Conservation (phyloP, 1,284 basidiomycete genomes). For the Puccinia horiana region DNA sequence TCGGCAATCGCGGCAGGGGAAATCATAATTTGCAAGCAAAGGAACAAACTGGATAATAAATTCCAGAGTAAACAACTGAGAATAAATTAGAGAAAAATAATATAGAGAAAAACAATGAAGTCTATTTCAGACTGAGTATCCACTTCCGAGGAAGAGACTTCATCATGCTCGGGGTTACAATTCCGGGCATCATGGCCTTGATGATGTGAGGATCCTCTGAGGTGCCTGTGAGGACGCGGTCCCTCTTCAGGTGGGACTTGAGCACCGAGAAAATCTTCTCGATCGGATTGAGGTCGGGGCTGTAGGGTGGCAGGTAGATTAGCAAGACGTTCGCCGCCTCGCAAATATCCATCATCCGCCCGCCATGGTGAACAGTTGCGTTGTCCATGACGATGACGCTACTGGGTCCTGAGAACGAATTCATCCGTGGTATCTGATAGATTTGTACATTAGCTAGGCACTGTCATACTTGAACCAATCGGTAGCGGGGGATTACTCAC, state of each 20-base stretch:
- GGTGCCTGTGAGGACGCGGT: neutral
- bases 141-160: too few species aligned
- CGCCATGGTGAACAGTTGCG: slow-evolving; percentile 24
- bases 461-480: neutral
- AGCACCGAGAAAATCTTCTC: slow-evolving; percentile 15
- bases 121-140: too few species aligned
- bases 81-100: too few species aligned
- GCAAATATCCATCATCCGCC: neutral
- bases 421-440: neutral
- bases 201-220: neutral
- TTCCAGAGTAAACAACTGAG: too few species aligned
- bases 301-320: slow-evolving; percentile 23
- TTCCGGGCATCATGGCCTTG: neutral
- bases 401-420: neutral
- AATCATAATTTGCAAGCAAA: too few species aligned
- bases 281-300: slow-evolving; percentile 30
- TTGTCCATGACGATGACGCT: slow-evolving; percentile 1
- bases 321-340: neutral
- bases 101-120: too few species aligned
- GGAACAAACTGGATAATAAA: too few species aligned
- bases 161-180: neutral
- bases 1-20: too few species aligned
- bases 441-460: neutral
- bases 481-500: neutral
- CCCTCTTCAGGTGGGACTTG: neutral